These are phyloP conservation scores for Calonectria hawksworthii DNA, from an alignment of 2,329 filamentous ascomycete genomes.

Conservation along the genomic window DNA sequence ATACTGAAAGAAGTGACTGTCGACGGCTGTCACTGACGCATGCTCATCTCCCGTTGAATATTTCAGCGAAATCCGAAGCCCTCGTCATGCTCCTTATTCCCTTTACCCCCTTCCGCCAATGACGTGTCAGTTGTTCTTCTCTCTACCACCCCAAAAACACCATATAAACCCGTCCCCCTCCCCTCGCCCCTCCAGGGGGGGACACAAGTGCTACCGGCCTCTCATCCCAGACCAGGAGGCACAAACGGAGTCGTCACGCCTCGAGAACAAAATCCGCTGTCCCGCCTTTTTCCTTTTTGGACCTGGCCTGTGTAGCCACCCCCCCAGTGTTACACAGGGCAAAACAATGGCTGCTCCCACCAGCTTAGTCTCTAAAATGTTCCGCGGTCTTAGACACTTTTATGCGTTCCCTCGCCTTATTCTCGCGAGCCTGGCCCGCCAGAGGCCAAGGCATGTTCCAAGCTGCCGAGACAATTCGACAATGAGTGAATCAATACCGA, in stretches of 20 bases:
- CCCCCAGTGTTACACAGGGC: conserved; percentile 33
- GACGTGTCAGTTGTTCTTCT: conserved; percentile 28
- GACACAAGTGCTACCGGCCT: conserved; percentile 36
- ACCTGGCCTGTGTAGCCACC: conserved; percentile 16
- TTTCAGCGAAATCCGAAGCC: not conserved
- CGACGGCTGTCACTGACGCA: not conserved
- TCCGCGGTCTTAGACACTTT: conserved; percentile 49
- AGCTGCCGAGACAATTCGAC: conserved; percentile 39
- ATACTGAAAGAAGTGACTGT: not conserved
- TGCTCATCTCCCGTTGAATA: not conserved
- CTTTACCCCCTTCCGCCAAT: not conserved
- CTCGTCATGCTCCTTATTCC: not conserved
- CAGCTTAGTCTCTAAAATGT: conserved; percentile 41
- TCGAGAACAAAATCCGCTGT: conserved; percentile 22
- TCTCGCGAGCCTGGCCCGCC: conserved; percentile 20
- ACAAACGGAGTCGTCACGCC: conserved; percentile 11
- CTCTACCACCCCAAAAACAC: not conserved
- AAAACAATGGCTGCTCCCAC: conserved; percentile 34
- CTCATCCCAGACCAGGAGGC: conserved; percentile 12
- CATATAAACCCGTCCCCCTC: conserved; percentile 31
- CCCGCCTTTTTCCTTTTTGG: conserved; percentile 6
- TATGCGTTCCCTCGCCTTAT: conserved; percentile 36
- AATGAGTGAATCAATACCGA: conserved; percentile 22
- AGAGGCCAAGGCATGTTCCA: conserved; percentile 29
- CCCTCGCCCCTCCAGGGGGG: conserved; percentile 31